phyloP scores from a whole-genome alignment of 2,329 filamentous ascomycete species.

The Penicillium vulpinum region DNA sequence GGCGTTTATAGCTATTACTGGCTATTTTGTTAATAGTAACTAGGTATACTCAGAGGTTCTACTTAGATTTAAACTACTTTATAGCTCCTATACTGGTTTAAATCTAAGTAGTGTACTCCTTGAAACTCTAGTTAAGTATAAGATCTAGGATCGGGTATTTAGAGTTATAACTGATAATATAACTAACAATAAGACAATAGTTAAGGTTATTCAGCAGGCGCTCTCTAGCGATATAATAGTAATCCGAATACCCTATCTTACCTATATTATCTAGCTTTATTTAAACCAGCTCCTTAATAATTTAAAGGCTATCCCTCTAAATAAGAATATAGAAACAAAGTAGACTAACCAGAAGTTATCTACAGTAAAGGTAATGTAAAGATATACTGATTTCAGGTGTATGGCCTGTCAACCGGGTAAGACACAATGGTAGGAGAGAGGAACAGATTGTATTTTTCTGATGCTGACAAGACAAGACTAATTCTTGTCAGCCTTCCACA shows the following conservation, averaged over 20 bases:
- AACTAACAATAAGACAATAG: background rate
- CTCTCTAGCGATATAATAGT: background rate
- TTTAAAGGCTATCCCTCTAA: background rate
- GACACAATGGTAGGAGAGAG: too few relatives aligned
- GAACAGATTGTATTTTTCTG: too few relatives aligned
- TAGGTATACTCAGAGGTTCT: background rate
- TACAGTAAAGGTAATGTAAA: background rate
- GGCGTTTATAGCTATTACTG: background rate
- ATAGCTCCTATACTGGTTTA: background rate
- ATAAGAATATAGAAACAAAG: background rate
- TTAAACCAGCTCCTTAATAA: background rate
- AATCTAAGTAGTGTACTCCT: background rate
- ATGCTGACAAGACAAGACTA: too few relatives aligned
- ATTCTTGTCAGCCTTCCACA: too few relatives aligned
- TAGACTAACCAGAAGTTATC: background rate
- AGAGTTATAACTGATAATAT: background rate
- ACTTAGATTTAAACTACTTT: background rate
- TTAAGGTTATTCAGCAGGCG: background rate
- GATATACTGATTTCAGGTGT: too few relatives aligned
- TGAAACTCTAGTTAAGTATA: too few relatives aligned
- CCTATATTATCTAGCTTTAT: background rate
- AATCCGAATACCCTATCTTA: background rate
- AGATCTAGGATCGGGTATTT: too few relatives aligned
- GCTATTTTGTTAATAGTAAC: background rate
- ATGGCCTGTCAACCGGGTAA: too few relatives aligned